phyloP scores from a whole-genome alignment of 2,329 filamentous ascomycete species.

The Aurifilum marmelostoma region DNA sequence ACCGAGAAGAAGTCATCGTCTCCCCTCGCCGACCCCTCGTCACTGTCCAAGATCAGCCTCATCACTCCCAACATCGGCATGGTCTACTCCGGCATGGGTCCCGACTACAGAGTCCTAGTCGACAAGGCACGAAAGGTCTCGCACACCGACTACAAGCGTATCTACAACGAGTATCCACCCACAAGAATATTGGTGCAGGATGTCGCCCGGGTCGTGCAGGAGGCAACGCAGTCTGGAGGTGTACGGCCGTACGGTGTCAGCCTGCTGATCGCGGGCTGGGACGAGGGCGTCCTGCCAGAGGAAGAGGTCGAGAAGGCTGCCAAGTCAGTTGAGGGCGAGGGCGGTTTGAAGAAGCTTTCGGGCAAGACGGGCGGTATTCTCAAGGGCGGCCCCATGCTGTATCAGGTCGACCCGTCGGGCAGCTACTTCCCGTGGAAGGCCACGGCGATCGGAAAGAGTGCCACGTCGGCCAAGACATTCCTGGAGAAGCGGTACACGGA shows the following conservation, averaged over 20 bases:
- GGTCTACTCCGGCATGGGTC: slow-evolving; percentile 99
- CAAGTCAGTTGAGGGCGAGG: slow-evolving; percentile 52
- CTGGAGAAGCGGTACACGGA: slow-evolving; percentile 99
- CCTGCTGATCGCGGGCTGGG: slow-evolving; percentile 94
- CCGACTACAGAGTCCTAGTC: slow-evolving; percentile 95
- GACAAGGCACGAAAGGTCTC: slow-evolving; percentile 98
- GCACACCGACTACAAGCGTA: slow-evolving; percentile 97
- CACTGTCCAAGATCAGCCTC: slow-evolving; percentile 94
- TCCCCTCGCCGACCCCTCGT: slow-evolving; percentile 91
- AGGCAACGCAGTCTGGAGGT: slow-evolving; percentile 97
- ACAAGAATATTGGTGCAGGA: slow-evolving; percentile 99
- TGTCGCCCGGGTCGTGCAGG: slow-evolving; percentile 96
- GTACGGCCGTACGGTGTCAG: slow-evolving; percentile 96
- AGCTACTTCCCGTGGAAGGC: slow-evolving; percentile 99
- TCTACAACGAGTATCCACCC: slow-evolving; percentile 99
- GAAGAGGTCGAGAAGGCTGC: slow-evolving; percentile 66
- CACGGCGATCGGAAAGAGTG: slow-evolving; percentile 97
- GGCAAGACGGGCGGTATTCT: slow-evolving; percentile 94
- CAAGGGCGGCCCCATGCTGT: slow-evolving; percentile 95
- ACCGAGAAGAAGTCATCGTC: slow-evolving; percentile 99
- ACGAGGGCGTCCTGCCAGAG: slow-evolving; percentile 92
- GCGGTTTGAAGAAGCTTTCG: slow-evolving; percentile 72
- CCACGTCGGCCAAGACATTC: slow-evolving; percentile 98
- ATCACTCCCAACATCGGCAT: slow-evolving; percentile 99
- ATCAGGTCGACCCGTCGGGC: slow-evolving; percentile 98